phyloP scores from a whole-genome alignment of 768 basidiomycete species.

The Pisolithus marmoratus region DNA sequence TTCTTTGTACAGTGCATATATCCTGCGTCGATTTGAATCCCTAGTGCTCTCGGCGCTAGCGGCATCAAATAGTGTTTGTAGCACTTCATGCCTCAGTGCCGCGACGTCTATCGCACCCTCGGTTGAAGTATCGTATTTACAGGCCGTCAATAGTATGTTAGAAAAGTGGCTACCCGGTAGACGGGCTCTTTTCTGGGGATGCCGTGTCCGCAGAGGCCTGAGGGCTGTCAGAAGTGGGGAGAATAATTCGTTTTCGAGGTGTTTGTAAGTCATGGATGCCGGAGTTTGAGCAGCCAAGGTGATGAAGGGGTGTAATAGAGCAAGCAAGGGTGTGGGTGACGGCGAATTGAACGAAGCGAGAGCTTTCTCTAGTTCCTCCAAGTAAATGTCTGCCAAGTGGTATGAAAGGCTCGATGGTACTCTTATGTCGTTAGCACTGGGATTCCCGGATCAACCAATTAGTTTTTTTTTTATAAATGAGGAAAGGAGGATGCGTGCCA shows the following conservation, averaged over 20 bases:
- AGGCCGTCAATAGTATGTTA: conserved; percentile 50
- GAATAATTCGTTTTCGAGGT: conserved; percentile 63
- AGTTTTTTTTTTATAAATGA: neutral
- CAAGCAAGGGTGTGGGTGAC: conserved; percentile 43
- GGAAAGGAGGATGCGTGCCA: conserved; percentile 45
- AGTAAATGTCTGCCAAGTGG: conserved; percentile 85
- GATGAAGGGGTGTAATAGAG: conserved; percentile 66
- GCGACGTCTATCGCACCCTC: conserved; percentile 33
- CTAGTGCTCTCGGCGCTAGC: conserved; percentile 72
- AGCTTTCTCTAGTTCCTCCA: conserved; percentile 82
- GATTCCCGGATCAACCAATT: conserved; percentile 2
- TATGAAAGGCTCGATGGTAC: conserved; percentile 76
- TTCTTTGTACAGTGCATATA: conserved; percentile 79
- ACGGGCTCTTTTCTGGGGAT: conserved; percentile 46
- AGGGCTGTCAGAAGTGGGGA: conserved; percentile 63
- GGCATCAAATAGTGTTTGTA: conserved; percentile 62
- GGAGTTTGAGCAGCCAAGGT: conserved; percentile 63
- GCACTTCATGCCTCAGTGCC: conserved; percentile 47
- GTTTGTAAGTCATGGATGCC: conserved; percentile 60
- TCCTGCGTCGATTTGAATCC: conserved; percentile 73
- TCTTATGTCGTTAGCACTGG: conserved; percentile 62
- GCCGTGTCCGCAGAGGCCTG: conserved; percentile 28
- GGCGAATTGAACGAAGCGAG: conserved; percentile 27
- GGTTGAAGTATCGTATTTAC: conserved; percentile 34
- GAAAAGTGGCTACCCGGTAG: conserved; percentile 31